Conservation (phyloP, 257 asterid genomes). For the Fraxinus pennsylvanica region DNA sequence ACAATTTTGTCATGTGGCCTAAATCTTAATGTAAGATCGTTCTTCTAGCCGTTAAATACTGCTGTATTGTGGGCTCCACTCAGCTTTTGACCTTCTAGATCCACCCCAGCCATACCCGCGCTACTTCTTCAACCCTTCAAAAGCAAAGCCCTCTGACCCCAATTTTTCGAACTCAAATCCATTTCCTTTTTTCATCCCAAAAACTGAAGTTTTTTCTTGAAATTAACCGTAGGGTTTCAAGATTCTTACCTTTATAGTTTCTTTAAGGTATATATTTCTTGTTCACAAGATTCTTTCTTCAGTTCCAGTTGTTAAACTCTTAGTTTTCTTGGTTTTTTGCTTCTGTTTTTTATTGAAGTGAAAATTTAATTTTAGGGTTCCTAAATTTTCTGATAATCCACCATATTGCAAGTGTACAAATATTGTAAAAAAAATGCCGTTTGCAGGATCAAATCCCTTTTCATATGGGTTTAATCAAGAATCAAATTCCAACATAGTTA, state of each 20-base stretch:
- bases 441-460: conserved; percentile 43
- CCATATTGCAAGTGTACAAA: background rate
- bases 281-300: background rate
- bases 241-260: background rate
- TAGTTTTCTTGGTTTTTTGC: background rate
- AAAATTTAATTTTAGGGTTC: background rate
- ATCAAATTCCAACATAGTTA: conserved; percentile 56
- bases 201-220: background rate
- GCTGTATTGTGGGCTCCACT: background rate
- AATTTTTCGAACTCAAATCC: background rate
- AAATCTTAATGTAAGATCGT: background rate
- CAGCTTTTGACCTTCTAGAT: conserved; percentile 29
- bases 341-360: background rate
- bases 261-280: background rate
- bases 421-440: conserved; percentile 44
- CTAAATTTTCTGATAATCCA: background rate
- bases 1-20: background rate
- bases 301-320: background rate
- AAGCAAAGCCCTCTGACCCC: background rate
- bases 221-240: background rate
- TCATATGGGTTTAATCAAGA: conserved; percentile 33
- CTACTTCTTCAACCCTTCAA: background rate
- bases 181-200: background rate
- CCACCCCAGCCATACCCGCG: background rate
- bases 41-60: conserved; percentile 17